Conservation (phyloP, 768 basidiomycete genomes). For the Lactarius pseudohatsudake region DNA sequence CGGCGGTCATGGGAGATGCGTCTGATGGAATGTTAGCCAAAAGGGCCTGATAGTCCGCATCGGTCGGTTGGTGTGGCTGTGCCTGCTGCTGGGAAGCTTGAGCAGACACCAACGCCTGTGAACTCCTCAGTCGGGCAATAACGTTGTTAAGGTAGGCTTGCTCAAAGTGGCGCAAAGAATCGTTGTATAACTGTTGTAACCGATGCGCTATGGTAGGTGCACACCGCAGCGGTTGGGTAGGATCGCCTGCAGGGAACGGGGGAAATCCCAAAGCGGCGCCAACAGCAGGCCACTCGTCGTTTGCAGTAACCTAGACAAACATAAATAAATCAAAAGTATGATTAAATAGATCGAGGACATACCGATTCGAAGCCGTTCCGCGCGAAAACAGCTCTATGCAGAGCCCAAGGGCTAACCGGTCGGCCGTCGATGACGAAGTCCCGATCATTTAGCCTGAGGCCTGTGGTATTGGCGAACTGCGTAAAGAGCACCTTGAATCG, state of each 20-base stretch:
- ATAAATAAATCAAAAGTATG: neutral
- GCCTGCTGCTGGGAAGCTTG: no score
- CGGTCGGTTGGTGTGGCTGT: slow-evolving; percentile 22
- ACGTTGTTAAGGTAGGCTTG: slow-evolving; percentile 14
- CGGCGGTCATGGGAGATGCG: slow-evolving; percentile 1
- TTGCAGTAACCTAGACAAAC: slow-evolving; percentile 14
- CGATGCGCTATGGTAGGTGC: slow-evolving; percentile 12
- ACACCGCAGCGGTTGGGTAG: slow-evolving; percentile 9
- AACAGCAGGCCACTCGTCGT: slow-evolving; percentile 20
- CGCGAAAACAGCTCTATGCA: slow-evolving; percentile 10
- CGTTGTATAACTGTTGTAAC: slow-evolving; percentile 15
- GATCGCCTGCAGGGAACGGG: neutral
- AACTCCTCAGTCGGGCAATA: neutral
- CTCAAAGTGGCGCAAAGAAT: slow-evolving; percentile 15
- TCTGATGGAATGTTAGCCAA: slow-evolving; percentile 10
- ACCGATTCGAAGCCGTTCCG: slow-evolving; percentile 17
- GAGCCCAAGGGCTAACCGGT: slow-evolving; percentile 7
- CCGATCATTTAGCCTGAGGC: slow-evolving; percentile 5
- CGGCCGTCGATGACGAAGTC: slow-evolving; percentile 14
- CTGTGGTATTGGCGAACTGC: slow-evolving; percentile 1
- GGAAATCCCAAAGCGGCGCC: slow-evolving; percentile 19
- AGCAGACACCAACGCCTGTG: no score
- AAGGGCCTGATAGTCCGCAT: slow-evolving; percentile 23
- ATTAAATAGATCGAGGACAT: neutral
- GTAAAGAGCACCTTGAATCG: slow-evolving; percentile 4